Conservation (phyloP, 331 rosid species). For the Telfairia occidentalis region DNA sequence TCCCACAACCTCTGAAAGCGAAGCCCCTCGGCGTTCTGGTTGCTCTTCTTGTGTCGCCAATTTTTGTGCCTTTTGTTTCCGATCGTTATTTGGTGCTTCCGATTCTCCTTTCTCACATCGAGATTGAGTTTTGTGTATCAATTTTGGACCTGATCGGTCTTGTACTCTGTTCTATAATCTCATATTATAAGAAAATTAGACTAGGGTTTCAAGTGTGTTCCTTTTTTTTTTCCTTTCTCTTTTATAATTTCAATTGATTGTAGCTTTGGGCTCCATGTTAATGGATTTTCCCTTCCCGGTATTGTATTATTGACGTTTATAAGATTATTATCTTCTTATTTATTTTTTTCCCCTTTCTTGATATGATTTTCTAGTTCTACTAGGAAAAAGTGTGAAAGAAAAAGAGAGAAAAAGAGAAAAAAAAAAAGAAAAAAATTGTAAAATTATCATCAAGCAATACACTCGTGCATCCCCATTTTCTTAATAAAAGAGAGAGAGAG, state of each 20-base stretch:
- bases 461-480: slow-evolving; percentile 16
- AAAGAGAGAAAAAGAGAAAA: slow-evolving; percentile 4
- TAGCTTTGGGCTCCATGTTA: slow-evolving; percentile 28
- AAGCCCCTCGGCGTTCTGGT: background rate
- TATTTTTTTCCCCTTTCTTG: slow-evolving; percentile 22
- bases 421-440: background rate
- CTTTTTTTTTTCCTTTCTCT: slow-evolving; percentile 4
- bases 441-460: slow-evolving; percentile 22
- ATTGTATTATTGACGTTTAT: slow-evolving; percentile 58
- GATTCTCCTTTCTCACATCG: background rate
- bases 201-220: slow-evolving; percentile 18
- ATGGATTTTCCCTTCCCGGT: slow-evolving; percentile 20
- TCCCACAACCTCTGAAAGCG: background rate
- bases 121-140: slow-evolving; percentile 26
- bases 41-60: background rate
- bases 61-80: slow-evolving; percentile 10
- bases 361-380: slow-evolving; percentile 23
- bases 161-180: slow-evolving; percentile 35
- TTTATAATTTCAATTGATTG: slow-evolving; percentile 20
- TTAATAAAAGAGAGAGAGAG: slow-evolving; percentile 18
- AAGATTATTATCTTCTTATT: slow-evolving; percentile 31
- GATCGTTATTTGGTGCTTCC: slow-evolving; percentile 3
- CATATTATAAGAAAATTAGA: slow-evolving; percentile 12
- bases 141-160: slow-evolving; percentile 17
- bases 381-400: slow-evolving; percentile 11